Conservation (phyloP, 2,329 filamentous ascomycete species). For the Elsinoe necatrix region DNA sequence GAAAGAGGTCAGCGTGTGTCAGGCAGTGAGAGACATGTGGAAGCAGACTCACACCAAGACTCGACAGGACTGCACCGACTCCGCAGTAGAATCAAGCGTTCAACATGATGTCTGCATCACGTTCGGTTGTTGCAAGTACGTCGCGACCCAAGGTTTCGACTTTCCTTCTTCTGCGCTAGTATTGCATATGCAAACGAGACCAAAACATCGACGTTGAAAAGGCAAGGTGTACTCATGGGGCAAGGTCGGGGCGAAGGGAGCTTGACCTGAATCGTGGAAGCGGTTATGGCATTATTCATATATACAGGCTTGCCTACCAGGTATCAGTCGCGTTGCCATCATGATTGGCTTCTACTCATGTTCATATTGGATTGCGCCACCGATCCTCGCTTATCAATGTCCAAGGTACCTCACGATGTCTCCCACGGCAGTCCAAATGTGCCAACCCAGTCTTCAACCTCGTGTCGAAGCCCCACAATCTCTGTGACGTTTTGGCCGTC, state of each 20-base stretch:
- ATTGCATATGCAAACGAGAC: too few species aligned
- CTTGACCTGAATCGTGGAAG: neutral
- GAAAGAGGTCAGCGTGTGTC: too few species aligned
- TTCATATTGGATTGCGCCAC: neutral
- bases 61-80: too few species aligned
- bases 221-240: neutral
- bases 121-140: too few species aligned
- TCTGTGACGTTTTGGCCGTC: constrained; percentile 60
- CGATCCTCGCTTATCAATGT: neutral
- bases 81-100: too few species aligned
- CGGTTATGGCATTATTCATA: neutral
- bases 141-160: too few species aligned
- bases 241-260: too few species aligned
- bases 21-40: too few species aligned
- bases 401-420: constrained; percentile 13
- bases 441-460: constrained; percentile 71
- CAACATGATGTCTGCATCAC: too few species aligned
- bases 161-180: too few species aligned
- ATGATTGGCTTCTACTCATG: neutral
- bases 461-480: constrained; percentile 62
- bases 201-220: neutral
- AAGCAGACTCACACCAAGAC: too few species aligned
- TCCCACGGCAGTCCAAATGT: constrained; percentile 66
- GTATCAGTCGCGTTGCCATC: neutral
- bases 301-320: neutral